Evolutionary conservation across 768 basidiomycete species (phyloP), one percentile per base, ranked within the genome.

Genomic region (Pleurotus giganteus): DNA sequence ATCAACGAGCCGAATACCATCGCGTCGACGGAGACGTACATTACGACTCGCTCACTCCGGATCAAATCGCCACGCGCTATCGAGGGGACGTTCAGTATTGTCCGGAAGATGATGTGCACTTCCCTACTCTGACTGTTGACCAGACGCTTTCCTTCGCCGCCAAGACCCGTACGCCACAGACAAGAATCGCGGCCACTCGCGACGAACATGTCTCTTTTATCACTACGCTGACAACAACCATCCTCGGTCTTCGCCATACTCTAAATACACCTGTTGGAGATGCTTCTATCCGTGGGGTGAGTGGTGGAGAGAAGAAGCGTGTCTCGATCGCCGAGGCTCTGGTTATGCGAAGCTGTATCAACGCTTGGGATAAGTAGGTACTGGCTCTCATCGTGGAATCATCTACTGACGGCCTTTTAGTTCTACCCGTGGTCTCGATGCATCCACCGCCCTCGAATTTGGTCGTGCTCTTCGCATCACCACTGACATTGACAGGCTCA

Each of bases 101-200:
- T 57, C 88, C 89, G 0, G 91, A 91, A 71, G 91, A 92, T 60
- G 91, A 95, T 63, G 74, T 89, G 0, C 91, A 93, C 65, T 89
- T 94, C 61, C 89, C 92, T 4, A 89, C 88, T 8, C 77, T 96
- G 26, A 90, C 88, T 5, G 89, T 93, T 29, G 79, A 81, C 43
- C 52, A 92, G 63, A 92, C 91, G 0, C 75, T 97, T 27, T 72
- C 67, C 15, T 89, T 91, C 55, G 86, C 88, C 0, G 79, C 86
- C 0, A 79, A 76, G 58, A 85, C 81, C 15, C 86, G 91, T 26
- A 81, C 80, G 3, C 91, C 91, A 2, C 81, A 73, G 27, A 69
- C 68, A 1, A 81, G 87, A 23, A 58, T 80, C 9, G 19, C 23
- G 4, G 58, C 77, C 21, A 66, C 77, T 8, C 75, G 84, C 32